Conservation (phyloP, 2,329 filamentous ascomycete species). For the Coleophoma cylindrospora region DNA sequence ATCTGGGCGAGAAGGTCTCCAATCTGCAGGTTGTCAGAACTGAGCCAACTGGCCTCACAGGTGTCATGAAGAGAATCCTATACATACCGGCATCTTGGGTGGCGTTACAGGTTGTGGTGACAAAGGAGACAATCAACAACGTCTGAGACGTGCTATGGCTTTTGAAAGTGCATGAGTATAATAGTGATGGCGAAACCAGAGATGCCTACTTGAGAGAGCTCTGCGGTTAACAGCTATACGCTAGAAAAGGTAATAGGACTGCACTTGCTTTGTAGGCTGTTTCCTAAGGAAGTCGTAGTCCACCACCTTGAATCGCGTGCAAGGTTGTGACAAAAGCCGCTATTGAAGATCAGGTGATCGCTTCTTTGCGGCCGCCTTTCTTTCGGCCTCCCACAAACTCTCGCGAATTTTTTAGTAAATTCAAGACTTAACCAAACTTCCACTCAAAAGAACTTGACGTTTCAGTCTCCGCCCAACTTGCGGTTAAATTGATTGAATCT, state of each 20-base stretch:
- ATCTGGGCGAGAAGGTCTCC: conserved; percentile 58
- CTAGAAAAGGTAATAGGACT: not conserved
- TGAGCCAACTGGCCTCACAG: not conserved
- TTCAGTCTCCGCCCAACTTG: conserved; percentile 97
- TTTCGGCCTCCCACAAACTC: not conserved
- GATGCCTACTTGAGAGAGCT: not conserved
- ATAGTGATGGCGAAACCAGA: not conserved
- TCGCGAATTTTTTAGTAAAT: not conserved
- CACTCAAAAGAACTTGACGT: conserved; percentile 66
- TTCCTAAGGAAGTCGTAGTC: too few relatives aligned
- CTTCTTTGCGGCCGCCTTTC: not conserved
- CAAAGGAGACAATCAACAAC: not conserved
- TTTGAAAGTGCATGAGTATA: not conserved
- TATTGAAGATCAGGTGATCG: not conserved
- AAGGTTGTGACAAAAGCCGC: too few relatives aligned
- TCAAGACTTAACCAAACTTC: conserved; percentile 1
- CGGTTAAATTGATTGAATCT: conserved; percentile 99
- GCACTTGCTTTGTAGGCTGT: too few relatives aligned
- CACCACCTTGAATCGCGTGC: too few relatives aligned
- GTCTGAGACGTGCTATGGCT: conserved; percentile 1
- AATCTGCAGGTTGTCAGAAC: conserved; percentile 35
- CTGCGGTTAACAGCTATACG: not conserved
- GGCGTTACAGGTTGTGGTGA: not conserved
- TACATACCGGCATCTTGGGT: not conserved
- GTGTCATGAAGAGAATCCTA: not conserved